Evolutionary conservation across 352 stramenopile species (phyloP).

Genomic region (Aphanomyces astaci): DNA sequence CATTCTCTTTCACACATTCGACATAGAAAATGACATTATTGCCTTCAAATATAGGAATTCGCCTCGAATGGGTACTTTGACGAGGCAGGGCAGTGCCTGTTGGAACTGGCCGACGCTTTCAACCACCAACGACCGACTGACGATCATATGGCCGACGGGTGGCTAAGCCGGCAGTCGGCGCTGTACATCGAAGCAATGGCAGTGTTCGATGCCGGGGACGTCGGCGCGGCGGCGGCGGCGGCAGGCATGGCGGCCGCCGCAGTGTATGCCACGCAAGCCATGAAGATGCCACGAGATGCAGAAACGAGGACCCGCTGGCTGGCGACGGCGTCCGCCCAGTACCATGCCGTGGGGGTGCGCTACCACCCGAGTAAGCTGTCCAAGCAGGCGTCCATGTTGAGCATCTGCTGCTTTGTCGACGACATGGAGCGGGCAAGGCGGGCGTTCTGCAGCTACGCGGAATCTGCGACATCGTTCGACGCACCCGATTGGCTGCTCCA

Average conservation of each 20-base stretch:
- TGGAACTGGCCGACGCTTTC: background rate
- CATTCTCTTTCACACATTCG: too few relatives aligned
- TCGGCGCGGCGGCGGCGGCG: background rate
- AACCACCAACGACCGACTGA: background rate
- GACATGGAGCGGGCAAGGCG: background rate
- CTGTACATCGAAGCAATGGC: background rate
- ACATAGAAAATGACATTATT: too few relatives aligned
- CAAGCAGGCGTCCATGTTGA: background rate
- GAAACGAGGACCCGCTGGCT: background rate
- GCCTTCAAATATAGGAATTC: background rate
- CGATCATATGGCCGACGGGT: background rate
- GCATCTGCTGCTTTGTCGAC: background rate
- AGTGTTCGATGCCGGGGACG: background rate
- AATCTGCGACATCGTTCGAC: background rate
- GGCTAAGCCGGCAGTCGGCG: background rate
- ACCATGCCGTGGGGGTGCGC: background rate
- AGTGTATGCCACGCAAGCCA: background rate
- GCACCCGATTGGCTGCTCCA: conserved; percentile 2
- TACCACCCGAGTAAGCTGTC: background rate
- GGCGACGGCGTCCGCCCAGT: background rate
- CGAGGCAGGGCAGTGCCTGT: background rate
- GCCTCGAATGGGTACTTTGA: conserved; percentile 3
- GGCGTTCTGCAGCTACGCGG: background rate
- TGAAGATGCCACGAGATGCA: background rate
- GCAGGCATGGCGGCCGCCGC: background rate